These are phyloP conservation scores for Backusella luteola DNA, from an alignment of 192 early-diverging fungal genomes.

Conservation along the genomic window DNA sequence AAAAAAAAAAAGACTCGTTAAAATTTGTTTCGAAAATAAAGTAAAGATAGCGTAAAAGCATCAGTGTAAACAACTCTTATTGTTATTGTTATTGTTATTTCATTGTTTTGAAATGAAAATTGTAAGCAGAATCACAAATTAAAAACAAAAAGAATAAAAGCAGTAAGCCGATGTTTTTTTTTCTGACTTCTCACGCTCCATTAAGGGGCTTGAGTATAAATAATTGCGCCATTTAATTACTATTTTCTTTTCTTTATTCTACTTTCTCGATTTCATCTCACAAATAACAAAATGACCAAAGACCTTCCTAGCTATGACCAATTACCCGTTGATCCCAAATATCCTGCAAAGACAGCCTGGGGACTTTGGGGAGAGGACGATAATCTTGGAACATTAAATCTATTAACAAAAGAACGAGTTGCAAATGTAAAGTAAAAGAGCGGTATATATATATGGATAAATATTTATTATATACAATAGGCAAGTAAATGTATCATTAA, in stretches of 20 bases:
- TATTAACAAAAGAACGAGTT: conserved; percentile 17
- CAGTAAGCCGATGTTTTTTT: not conserved
- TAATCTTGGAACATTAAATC: conserved; percentile 30
- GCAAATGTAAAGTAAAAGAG: not conserved
- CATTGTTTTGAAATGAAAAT: too few relatives aligned
- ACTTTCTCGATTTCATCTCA: not conserved
- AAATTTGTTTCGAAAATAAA: too few relatives aligned
- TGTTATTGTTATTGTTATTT: too few relatives aligned
- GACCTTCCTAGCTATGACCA: conserved; percentile 26
- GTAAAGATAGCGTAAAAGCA: too few relatives aligned
- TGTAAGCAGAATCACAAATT: not conserved
- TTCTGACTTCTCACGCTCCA: not conserved
- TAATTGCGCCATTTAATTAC: not conserved
- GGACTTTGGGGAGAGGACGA: conserved; percentile 36
- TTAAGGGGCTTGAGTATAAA: not conserved
- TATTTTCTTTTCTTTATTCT: not conserved
- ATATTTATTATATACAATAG: not conserved
- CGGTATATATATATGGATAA: not conserved
- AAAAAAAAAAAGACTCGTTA: too few relatives aligned
- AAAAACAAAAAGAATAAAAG: not conserved
- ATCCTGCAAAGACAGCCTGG: conserved; percentile 29
- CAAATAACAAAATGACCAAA: not conserved
- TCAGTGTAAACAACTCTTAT: too few relatives aligned
- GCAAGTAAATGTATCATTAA: conserved; percentile 22
- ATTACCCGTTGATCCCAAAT: conserved; percentile 30